Base-by-base conservation (phyloP, 2,329 filamentous ascomycete genomes). In the Epichloe sp. region DNA sequence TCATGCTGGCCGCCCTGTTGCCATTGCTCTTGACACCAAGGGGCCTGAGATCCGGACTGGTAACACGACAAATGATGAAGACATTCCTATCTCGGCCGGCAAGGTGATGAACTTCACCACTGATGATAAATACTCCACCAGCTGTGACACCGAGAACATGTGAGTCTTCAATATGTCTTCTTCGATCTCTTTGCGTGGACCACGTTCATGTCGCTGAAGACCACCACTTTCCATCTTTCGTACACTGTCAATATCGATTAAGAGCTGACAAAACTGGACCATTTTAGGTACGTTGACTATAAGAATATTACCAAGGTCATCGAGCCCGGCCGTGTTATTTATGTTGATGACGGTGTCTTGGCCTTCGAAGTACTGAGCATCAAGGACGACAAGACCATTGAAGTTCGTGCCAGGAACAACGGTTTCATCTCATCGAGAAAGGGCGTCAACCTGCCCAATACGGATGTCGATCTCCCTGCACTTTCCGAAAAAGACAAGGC, bases 231-330 rank as follows among this genome's bases (percentile, higher is more conserved):
- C 31, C 31, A 10, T 31, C 11, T 36, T 38, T 26, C 15, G 10
- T 21, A 8, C 45, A 38, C 15, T 38, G 7, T 41, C 46, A 17
- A 48, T 15, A 34, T 17, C 11, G 14, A 34, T 7, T 3, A 15
- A 31, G 8, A 7, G 41, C 48, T 49, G 41, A 49, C 41, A 11
- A n/a, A 10, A 26, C 15, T 44, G 21, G 14, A 47, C 43, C 11
- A 3, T 37, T 43, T 31, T 19, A 91, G 87, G 83, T 96, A 89
- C 66, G 86, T 97, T 65, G 91, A 97, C 77, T 97, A 98, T 80
- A 94, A 95, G 83, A 98, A 98, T 79, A 97, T 98, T 73, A 96
- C 91, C 73, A 95, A 94, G 76, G 93, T 98, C 62, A 97, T 98
- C 65, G 72, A 86, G 68, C 76, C 80, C 54, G 93, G 91, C 65